Conservation (phyloP, 2,329 filamentous ascomycete species). For the Xylaria sp. region DNA sequence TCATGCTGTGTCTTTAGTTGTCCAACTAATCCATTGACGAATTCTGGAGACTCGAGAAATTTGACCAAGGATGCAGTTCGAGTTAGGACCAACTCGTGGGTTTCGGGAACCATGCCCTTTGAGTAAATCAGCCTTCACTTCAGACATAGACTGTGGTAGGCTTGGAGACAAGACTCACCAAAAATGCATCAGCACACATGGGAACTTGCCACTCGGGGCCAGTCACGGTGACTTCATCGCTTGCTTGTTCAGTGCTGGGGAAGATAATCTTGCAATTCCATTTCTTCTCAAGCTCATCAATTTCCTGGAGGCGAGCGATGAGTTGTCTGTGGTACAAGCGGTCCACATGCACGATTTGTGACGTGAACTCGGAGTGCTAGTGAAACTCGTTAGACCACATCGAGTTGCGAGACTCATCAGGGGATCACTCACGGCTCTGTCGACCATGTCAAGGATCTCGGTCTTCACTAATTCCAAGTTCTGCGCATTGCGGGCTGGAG, state of each 20-base stretch:
- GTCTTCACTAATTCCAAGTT: slow-evolving; percentile 97
- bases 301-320: slow-evolving; percentile 83
- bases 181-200: slow-evolving; percentile 91
- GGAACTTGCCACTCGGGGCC: slow-evolving; percentile 98
- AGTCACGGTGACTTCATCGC: slow-evolving; percentile 93
- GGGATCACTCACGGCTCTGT: slow-evolving; percentile 73
- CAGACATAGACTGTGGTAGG: neutral
- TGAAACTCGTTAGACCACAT: neutral
- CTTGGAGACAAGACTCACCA: slow-evolving; percentile 58
- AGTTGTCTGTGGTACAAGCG: slow-evolving; percentile 95
- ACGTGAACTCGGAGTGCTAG: slow-evolving; percentile 93
- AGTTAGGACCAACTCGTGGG: slow-evolving; percentile 86
- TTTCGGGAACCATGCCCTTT: slow-evolving; percentile 95
- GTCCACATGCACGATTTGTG: slow-evolving; percentile 91
- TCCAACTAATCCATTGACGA: slow-evolving; percentile 76
- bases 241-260: slow-evolving; percentile 95
- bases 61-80: slow-evolving; percentile 76
- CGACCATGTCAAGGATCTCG: slow-evolving; percentile 99
- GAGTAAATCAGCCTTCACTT: slow-evolving; percentile 38
- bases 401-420: slow-evolving; percentile 30
- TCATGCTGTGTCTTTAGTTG: slow-evolving; percentile 93
- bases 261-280: slow-evolving; percentile 99
- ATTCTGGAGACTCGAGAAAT: slow-evolving; percentile 82
- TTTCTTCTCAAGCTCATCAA: slow-evolving; percentile 96
- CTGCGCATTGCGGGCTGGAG: slow-evolving; percentile 94